A percentile compares a stretch with the other conserved stretches of the same genome.
Evolutionary conservation across 768 basidiomycete species (phyloP).

Genomic region (Rhodosporidiobolus odoratus): DNA sequence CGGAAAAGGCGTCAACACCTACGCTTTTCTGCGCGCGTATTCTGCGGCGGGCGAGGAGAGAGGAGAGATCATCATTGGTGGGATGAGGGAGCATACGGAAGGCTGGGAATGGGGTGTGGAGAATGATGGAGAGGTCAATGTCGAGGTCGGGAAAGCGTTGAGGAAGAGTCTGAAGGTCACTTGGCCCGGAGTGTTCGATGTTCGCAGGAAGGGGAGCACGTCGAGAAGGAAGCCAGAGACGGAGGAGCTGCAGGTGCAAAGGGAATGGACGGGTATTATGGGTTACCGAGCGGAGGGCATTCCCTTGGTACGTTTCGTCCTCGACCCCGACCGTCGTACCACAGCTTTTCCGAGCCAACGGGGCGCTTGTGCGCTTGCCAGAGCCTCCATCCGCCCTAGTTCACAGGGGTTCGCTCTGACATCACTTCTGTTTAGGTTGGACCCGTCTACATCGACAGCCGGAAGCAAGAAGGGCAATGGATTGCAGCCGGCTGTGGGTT

Average conservation of each 20-base stretch:
- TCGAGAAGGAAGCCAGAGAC: neutral
- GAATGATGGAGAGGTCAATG: slow-evolving; percentile 59
- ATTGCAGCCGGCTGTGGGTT: slow-evolving; percentile 18
- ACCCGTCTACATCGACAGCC: slow-evolving; percentile 19
- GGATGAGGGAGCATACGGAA: slow-evolving; percentile 54
- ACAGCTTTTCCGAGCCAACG: too few species aligned
- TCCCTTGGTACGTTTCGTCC: slow-evolving; percentile 13
- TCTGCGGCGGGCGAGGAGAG: slow-evolving; percentile 29
- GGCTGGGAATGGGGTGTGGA: slow-evolving; percentile 56
- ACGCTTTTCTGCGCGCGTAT: slow-evolving; percentile 73
- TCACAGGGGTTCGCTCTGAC: too few species aligned
- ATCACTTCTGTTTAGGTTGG: slow-evolving; percentile 24
- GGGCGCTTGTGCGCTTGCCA: too few species aligned
- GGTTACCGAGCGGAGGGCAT: slow-evolving; percentile 58
- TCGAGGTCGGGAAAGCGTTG: slow-evolving; percentile 53
- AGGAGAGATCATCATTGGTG: slow-evolving; percentile 64
- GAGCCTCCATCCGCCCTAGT: too few species aligned
- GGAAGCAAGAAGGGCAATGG: slow-evolving; percentile 27
- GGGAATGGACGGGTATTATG: slow-evolving; percentile 89
- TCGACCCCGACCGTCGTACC: too few species aligned
- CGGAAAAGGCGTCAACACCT: slow-evolving; percentile 56
- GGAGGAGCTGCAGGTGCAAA: slow-evolving; percentile 51
- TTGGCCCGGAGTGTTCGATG: slow-evolving; percentile 40
- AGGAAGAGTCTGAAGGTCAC: slow-evolving; percentile 59
- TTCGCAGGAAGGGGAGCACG: slow-evolving; percentile 47